These are phyloP conservation scores for Sphaerulina musiva DNA, from an alignment of 2,329 filamentous ascomycete species.

Conservation along the genomic window DNA sequence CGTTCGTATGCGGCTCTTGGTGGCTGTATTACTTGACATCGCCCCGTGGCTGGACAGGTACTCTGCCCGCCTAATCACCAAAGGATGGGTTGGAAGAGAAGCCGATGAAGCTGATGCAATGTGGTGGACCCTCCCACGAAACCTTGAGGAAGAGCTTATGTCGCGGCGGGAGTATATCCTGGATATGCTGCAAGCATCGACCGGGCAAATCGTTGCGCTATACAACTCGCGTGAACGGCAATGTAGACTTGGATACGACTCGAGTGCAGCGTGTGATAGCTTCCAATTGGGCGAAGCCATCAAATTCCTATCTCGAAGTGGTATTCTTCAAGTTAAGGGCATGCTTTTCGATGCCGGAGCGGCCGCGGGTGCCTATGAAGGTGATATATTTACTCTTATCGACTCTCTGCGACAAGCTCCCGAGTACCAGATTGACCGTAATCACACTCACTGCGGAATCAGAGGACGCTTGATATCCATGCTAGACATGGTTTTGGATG, in stretches of 20 bases:
- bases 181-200: constrained; percentile 62
- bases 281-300: constrained; percentile 75
- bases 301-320: constrained; percentile 59
- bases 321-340: constrained; percentile 52
- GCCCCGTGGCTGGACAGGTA: constrained; percentile 54
- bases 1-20: constrained; percentile 62
- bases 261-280: constrained; percentile 64
- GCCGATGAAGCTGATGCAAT: constrained; percentile 41
- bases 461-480: constrained; percentile 59
- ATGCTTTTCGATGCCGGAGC: constrained; percentile 37
- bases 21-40: constrained; percentile 60
- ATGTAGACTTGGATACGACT: constrained; percentile 69
- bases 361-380: constrained; percentile 47
- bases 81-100: constrained; percentile 56
- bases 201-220: constrained; percentile 58
- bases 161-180: constrained; percentile 60
- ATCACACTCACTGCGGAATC: constrained; percentile 68
- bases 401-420: constrained; percentile 59
- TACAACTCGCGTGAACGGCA: constrained; percentile 63
- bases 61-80: constrained; percentile 60
- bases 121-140: constrained; percentile 68
- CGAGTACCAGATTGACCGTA: constrained; percentile 65
- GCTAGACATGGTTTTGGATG: constrained; percentile 54
- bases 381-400: constrained; percentile 58
- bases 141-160: constrained; percentile 64